These are phyloP conservation scores for Neurospora tetraspora DNA, from an alignment of 495 filamentous ascomycete species.

Conservation along the genomic window DNA sequence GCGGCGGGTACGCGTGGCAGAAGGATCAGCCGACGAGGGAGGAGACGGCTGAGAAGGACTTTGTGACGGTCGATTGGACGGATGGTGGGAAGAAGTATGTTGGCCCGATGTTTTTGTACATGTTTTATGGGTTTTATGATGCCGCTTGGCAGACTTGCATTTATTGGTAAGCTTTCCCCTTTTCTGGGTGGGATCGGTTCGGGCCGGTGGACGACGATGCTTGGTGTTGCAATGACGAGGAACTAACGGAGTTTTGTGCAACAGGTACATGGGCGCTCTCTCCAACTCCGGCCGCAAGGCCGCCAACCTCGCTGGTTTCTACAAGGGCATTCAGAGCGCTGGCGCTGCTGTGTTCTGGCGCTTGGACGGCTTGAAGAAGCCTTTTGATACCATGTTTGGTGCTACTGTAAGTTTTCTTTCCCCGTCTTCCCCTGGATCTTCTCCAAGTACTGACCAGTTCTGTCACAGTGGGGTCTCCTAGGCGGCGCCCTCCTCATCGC, in stretches of 20 bases:
- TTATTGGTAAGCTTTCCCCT: conserved; percentile 58
- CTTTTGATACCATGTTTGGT: conserved; percentile 55
- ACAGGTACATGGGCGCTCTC: conserved; percentile 82
- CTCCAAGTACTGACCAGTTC: not conserved
- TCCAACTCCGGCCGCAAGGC: conserved; percentile 86
- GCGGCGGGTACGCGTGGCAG: conserved; percentile 77
- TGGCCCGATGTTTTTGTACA: conserved; percentile 83
- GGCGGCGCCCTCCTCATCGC: conserved; percentile 62
- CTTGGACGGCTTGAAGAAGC: conserved; percentile 52
- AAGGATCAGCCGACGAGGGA: conserved; percentile 45
- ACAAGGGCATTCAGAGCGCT: conserved; percentile 93
- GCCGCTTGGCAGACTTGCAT: conserved; percentile 77
- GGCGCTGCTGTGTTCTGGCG: conserved; percentile 83
- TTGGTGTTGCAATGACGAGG: conserved; percentile 5
- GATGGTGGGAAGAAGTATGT: conserved; percentile 48
- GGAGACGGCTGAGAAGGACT: conserved; percentile 22
- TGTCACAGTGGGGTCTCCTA: conserved; percentile 58
- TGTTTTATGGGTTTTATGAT: conserved; percentile 90
- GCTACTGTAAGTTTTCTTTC: conserved; percentile 26
- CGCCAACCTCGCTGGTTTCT: conserved; percentile 90
- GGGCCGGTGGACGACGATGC: too few species aligned
- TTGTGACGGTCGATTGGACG: conserved; percentile 50
- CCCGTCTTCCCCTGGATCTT: too few species aligned
- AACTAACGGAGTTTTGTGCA: not conserved
- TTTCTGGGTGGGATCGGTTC: not conserved